Base-by-base conservation (phyloP, 352 stramenopile species). In the Phytophthora sp. region DNA sequence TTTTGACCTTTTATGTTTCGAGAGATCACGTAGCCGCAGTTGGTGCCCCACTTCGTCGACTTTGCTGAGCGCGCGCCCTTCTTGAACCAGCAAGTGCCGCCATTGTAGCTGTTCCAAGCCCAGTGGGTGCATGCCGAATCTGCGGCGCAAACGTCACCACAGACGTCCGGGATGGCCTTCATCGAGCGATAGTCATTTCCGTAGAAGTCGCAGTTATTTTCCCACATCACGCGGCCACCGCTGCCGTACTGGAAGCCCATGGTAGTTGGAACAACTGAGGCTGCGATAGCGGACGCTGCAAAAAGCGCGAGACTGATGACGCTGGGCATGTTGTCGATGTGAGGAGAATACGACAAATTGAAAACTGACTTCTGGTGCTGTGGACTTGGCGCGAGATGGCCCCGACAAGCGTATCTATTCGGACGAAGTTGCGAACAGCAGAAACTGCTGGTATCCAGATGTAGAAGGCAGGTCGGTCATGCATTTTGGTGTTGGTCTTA, bases 61-160 rank as follows among this genome's bases (percentile, higher is more conserved):
- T 74, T 66, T 2, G 43, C 26, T 21, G 21, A 55, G 31, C 56
- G 57, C 1, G 50, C n/a, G 13, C 67, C 67, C 44, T n/a, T 59
- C 70, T 82, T 82, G 32, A 82, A 57, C 74, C 74, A 79, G 48
- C 74, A 74, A 13, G 59, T 72, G 17, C 69, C 66, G 27, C 72
- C 64, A 27, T 74, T 71, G 50, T 69, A 70, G 44, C 58, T 70
- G 41, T 39, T 75, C 71, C 74, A 80, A 13, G 63, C 51, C 74
- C 70, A 80, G 56, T 78, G 74, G 26, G 63, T 69, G 67, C 70
- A 82, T 35, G 26, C 27, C 15, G 38, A 32, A 31, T 77, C 58
- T 24, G 53, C 59, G 2, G 52, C 62, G 23, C 73, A 82, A 3
- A 76, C 37, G 21, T 76, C 68, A 31, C 72, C 64, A 42, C 72